A percentile compares a stretch with the other conserved stretches of the same genome.
phyloP scores from a whole-genome alignment of 208 protist species.

The Borovskyia barvae region DNA sequence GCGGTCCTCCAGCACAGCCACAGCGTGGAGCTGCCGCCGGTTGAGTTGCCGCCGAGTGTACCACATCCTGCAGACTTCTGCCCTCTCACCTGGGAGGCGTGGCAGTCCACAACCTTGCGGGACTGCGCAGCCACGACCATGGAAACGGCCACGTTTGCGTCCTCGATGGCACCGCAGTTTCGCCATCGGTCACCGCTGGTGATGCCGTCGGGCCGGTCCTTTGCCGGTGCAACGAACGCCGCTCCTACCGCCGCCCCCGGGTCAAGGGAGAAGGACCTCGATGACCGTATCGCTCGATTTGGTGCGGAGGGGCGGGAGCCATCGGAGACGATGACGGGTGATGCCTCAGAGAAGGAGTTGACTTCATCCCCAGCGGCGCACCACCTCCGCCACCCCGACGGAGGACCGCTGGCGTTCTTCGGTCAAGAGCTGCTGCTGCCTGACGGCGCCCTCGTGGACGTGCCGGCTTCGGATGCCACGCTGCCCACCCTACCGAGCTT shows the following conservation, averaged over 20 bases:
- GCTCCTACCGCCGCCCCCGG: background rate
- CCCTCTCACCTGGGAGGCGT: constrained; percentile 8
- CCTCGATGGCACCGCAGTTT: background rate
- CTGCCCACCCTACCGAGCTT: background rate
- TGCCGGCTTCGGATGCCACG: background rate
- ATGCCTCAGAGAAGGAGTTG: background rate
- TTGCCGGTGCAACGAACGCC: background rate
- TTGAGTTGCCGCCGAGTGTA: background rate
- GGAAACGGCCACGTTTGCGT: background rate
- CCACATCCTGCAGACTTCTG: constrained; percentile 2
- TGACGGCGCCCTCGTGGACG: background rate
- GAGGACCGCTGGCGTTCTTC: background rate
- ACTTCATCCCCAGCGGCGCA: background rate
- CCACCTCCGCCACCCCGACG: background rate
- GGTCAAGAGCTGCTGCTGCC: background rate
- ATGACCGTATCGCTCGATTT: background rate
- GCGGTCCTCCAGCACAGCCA: background rate
- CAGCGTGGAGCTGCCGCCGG: background rate
- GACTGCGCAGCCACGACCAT: background rate
- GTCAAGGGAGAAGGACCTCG: background rate
- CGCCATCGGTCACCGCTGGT: background rate
- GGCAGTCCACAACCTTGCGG: constrained; percentile 5
- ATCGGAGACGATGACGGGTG: background rate
- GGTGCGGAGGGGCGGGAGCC: too few species aligned
- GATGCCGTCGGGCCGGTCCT: background rate